Evolutionary conservation across 805 yeast genomes (phyloP).

Genomic region (Phaffomyces opuntiae): DNA sequence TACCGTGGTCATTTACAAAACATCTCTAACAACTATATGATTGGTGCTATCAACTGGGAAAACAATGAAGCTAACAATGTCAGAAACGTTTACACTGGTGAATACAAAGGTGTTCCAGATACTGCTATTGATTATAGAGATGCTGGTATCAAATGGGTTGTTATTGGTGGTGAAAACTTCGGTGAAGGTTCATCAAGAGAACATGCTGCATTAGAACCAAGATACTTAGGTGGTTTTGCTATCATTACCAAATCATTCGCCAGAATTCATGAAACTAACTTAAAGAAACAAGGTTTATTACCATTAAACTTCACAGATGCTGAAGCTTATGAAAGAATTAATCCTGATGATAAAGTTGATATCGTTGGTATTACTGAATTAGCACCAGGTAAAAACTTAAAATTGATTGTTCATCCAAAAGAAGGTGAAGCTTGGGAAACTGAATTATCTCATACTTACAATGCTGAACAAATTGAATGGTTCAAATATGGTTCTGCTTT

Average conservation of each 20-base stretch:
- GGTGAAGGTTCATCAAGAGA: constrained; percentile 99
- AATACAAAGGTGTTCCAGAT: constrained; percentile 92
- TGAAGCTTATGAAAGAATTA: constrained; percentile 89
- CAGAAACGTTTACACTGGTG: constrained; percentile 87
- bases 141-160: constrained; percentile 91
- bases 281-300: constrained; percentile 98
- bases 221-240: constrained; percentile 97
- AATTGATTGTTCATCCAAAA: constrained; percentile 64
- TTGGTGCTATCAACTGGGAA: constrained; percentile 97
- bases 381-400: constrained; percentile 90
- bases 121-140: constrained; percentile 94
- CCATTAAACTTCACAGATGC: constrained; percentile 90
- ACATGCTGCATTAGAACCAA: constrained; percentile 99
- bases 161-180: constrained; percentile 95
- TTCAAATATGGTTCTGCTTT: constrained; percentile 98
- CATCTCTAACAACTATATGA: constrained; percentile 98
- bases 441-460: constrained; percentile 93
- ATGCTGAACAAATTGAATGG: constrained; percentile 96
- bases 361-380: constrained; percentile 75
- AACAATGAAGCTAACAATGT: constrained; percentile 90
- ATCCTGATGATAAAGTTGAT: constrained; percentile 86
- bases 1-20: constrained; percentile 99
- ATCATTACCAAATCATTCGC: constrained; percentile 97
- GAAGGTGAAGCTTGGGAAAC: constrained; percentile 83
- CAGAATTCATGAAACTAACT: constrained; percentile 98